Conservation (phyloP, 192 early-diverging fungal species). For the Linnemannia exigua region DNA sequence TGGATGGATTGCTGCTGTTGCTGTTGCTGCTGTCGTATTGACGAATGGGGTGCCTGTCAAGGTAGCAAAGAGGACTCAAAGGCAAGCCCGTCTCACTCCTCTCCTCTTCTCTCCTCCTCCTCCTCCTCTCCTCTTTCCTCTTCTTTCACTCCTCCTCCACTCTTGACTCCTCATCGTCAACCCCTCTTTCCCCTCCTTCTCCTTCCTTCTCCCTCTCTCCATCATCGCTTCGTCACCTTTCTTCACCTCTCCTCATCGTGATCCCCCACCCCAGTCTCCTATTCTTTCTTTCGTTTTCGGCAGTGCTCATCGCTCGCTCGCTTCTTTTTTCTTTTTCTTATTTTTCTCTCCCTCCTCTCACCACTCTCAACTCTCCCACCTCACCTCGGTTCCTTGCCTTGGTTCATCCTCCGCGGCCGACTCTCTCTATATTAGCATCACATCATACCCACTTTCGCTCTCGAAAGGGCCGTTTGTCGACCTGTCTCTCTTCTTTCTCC, state of each 20-base stretch:
- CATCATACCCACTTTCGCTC: no score
- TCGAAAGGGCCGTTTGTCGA: no score
- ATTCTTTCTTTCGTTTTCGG: background rate
- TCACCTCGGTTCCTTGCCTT: no score
- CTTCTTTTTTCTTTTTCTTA: background rate
- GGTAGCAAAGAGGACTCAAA: no score
- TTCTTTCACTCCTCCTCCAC: background rate
- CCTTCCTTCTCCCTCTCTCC: background rate
- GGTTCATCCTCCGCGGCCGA: no score
- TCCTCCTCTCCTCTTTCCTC: background rate
- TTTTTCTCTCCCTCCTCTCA: background rate
- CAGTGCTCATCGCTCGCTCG: background rate
- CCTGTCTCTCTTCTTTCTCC: no score
- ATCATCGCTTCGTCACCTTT: background rate
- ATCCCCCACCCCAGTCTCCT: background rate
- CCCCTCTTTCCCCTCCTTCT: constrained; percentile 2
- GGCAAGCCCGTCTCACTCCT: background rate
- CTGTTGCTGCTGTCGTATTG: no score
- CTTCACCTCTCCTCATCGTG: constrained; percentile 14
- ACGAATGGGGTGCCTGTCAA: no score
- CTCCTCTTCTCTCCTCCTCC: background rate
- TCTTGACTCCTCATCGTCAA: background rate
- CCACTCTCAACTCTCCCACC: no score
- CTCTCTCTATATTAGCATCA: no score
- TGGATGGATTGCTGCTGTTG: no score